Evolutionary conservation across 2,329 filamentous ascomycete genomes (phyloP).

Genomic region (Claviceps quebecensis): DNA sequence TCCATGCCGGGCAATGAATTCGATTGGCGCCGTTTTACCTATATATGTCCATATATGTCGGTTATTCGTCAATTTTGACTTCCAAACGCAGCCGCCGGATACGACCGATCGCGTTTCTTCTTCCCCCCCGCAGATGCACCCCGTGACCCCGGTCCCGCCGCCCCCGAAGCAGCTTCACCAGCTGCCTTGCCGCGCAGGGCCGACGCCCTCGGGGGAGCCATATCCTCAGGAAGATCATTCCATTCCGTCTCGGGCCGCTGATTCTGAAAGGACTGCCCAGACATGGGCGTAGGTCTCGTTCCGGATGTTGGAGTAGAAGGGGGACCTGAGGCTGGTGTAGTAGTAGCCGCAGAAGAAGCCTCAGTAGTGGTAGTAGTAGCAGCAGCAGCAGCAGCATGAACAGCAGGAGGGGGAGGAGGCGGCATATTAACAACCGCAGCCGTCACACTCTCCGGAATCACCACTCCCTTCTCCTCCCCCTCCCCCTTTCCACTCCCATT

Average conservation of each 20-base stretch:
- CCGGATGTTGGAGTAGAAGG: constrained; percentile 4
- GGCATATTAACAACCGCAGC: constrained; percentile 20
- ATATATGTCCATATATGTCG: background rate
- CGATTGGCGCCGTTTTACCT: no score
- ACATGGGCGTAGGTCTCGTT: constrained; percentile 9
- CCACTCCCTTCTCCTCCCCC: constrained; percentile 3
- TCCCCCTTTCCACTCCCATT: no score
- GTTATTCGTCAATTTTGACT: background rate
- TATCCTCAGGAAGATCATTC: constrained; percentile 51
- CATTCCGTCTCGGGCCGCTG: constrained; percentile 45
- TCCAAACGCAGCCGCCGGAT: constrained; percentile 49
- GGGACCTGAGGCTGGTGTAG: constrained; percentile 14
- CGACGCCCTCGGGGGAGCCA: constrained; percentile 22
- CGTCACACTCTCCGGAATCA: constrained; percentile 14
- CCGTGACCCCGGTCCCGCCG: constrained; percentile 36
- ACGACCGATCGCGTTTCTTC: constrained; percentile 47
- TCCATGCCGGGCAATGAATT: no score
- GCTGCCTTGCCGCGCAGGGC: constrained; percentile 9
- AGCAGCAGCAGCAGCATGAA: no score
- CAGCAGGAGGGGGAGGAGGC: background rate
- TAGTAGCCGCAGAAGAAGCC: background rate
- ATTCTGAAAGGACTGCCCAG: constrained; percentile 42
- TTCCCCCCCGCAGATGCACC: constrained; percentile 38
- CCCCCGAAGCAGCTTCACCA: constrained; percentile 22
- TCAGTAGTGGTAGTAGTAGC: background rate